These are phyloP conservation scores for Puccinia hordei DNA, from an alignment of 1,284 basidiomycete species.

Conservation along the genomic window DNA sequence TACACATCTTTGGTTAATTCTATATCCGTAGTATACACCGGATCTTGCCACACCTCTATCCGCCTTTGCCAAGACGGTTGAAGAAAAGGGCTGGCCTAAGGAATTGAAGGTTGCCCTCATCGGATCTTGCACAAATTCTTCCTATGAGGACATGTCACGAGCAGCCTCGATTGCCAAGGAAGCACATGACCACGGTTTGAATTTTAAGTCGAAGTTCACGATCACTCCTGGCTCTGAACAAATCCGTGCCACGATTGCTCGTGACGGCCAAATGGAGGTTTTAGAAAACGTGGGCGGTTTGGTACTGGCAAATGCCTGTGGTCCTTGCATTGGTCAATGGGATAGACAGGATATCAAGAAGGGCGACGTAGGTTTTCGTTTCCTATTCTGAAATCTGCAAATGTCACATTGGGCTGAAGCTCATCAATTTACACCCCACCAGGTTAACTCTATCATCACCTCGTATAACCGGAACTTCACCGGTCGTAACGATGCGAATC, in stretches of 20 bases:
- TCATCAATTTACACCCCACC: not conserved
- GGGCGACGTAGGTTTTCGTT: conserved; percentile 85
- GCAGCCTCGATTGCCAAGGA: conserved; percentile 90
- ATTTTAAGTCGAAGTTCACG: conserved; percentile 90
- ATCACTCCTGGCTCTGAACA: conserved; percentile 98
- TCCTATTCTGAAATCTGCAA: too few species aligned
- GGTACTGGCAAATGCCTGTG: conserved; percentile 97
- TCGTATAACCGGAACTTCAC: conserved; percentile 99
- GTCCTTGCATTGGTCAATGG: conserved; percentile 99
- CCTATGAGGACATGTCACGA: conserved; percentile 99
- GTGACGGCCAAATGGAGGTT: conserved; percentile 86
- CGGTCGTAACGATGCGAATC: conserved; percentile 98
- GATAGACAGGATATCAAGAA: conserved; percentile 94
- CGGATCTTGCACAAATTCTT: conserved; percentile 99
- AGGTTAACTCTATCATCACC: conserved; percentile 71
- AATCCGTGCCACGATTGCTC: conserved; percentile 93
- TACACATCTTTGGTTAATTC: conserved; percentile 67
- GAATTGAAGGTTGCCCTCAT: conserved; percentile 97
- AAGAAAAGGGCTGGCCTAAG: conserved; percentile 93
- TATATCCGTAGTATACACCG: conserved; percentile 72
- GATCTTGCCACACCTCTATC: conserved; percentile 68
- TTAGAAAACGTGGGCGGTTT: conserved; percentile 87
- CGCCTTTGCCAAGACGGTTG: conserved; percentile 86
- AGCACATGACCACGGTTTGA: conserved; percentile 81
- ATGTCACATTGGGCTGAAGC: not conserved